phyloP scores from a whole-genome alignment of 1,139 yeast species.

The Geotrichum siamense region DNA sequence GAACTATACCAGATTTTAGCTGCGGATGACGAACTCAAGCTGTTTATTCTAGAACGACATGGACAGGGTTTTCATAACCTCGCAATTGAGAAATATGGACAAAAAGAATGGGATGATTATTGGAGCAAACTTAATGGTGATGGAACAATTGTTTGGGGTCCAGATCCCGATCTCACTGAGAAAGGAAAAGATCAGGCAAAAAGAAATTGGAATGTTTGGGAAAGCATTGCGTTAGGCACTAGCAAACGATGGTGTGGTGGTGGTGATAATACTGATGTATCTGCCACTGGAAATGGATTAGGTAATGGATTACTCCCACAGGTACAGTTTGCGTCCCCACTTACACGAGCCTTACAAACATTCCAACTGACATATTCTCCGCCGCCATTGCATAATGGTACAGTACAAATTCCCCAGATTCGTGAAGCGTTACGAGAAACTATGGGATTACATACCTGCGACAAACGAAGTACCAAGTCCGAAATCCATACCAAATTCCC shows the following conservation, averaged over 20 bases:
- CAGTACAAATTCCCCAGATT: conserved; percentile 28
- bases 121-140: conserved; percentile 53
- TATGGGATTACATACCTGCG: conserved; percentile 62
- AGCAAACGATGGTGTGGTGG: neutral
- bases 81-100: conserved; percentile 52
- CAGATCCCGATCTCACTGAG: conserved; percentile 58
- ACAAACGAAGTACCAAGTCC: conserved; percentile 44
- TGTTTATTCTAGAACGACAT: conserved; percentile 61
- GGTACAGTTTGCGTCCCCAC: conserved; percentile 55
- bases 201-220: conserved; percentile 43
- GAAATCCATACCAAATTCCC: conserved; percentile 39
- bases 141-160: conserved; percentile 56
- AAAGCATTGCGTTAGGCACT: conserved; percentile 18
- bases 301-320: conserved; percentile 42
- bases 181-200: conserved; percentile 49
- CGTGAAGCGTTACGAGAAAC: conserved; percentile 59
- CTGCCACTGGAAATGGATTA: neutral
- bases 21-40: conserved; percentile 35
- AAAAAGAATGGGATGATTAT: conserved; percentile 49
- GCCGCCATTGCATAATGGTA: neutral
- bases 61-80: conserved; percentile 74
- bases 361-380: conserved; percentile 50
- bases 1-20: conserved; percentile 38
- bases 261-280: neutral
- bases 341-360: conserved; percentile 56